Evolutionary conservation across 2,329 filamentous ascomycete species (phyloP).

Genomic region (Penicillium verrucosum): DNA sequence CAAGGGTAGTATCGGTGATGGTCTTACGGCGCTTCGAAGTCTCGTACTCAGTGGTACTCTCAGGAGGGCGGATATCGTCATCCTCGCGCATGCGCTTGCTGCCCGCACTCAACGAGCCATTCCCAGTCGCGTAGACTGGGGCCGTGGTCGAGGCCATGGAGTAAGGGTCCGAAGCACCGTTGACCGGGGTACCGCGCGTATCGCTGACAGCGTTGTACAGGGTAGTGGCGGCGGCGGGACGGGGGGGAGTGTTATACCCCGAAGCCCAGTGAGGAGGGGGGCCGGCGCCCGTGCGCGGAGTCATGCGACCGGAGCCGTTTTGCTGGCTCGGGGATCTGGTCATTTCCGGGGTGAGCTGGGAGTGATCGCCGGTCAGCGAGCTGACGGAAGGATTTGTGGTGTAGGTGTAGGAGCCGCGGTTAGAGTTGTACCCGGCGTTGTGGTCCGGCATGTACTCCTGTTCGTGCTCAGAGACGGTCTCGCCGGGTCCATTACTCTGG

Average conservation of each 20-base stretch:
- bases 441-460: conserved; percentile 85
- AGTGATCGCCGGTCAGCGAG: conserved; percentile 66
- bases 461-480: conserved; percentile 66
- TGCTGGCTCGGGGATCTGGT: conserved; percentile 74
- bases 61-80: conserved; percentile 63
- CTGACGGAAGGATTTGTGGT: conserved; percentile 63
- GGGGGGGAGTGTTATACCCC: conserved; percentile 77
- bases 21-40: conserved; percentile 75
- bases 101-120: conserved; percentile 55
- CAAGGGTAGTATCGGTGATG: conserved; percentile 57
- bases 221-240: conserved; percentile 67
- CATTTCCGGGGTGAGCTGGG: conserved; percentile 78
- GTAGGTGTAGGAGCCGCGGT: conserved; percentile 74
- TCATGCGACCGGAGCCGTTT: conserved; percentile 77
- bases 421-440: conserved; percentile 66
- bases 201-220: conserved; percentile 88
- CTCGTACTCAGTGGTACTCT: conserved; percentile 59
- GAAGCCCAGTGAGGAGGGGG: conserved; percentile 70
- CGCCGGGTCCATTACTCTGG: conserved; percentile 58
- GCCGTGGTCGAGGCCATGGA: conserved; percentile 64
- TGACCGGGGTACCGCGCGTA: conserved; percentile 62
- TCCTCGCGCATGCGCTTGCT: conserved; percentile 64
- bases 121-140: conserved; percentile 53
- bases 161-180: conserved; percentile 70
- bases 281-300: conserved; percentile 72